phyloP scores from a whole-genome alignment of 2,329 filamentous ascomycete genomes.

The Fusarium tjaetaba region DNA sequence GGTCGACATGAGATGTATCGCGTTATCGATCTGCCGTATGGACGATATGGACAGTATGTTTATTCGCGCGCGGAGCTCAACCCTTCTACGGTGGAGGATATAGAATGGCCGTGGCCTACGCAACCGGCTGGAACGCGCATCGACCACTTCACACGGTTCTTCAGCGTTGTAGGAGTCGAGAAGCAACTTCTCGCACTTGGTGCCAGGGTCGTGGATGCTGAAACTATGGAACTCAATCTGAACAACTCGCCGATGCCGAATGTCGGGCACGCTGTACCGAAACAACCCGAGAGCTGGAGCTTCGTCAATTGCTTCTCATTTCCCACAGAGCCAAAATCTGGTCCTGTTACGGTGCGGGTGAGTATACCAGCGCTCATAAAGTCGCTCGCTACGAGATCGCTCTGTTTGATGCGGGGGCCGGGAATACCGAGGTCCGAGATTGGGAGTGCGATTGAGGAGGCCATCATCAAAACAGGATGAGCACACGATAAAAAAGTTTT shows the following conservation, averaged over 20 bases:
- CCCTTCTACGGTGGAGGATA: slow-evolving; percentile 23
- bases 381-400: slow-evolving; percentile 28
- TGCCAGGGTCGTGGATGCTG: slow-evolving; percentile 34
- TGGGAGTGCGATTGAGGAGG: slow-evolving; percentile 41
- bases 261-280: not conserved
- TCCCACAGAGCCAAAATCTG: slow-evolving; percentile 18
- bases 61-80: slow-evolving; percentile 36
- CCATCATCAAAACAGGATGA: slow-evolving; percentile 22
- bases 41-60: slow-evolving; percentile 38
- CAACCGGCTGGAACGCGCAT: slow-evolving; percentile 11
- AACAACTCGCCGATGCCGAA: slow-evolving; percentile 11
- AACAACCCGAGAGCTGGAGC: slow-evolving; percentile 43
- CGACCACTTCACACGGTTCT: slow-evolving; percentile 21
- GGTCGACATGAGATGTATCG: slow-evolving; percentile 37
- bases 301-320: slow-evolving; percentile 43
- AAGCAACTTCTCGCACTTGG: slow-evolving; percentile 41
- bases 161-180: slow-evolving; percentile 40
- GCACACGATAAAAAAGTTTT: not conserved
- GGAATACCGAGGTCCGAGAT: slow-evolving; percentile 41
- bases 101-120: slow-evolving; percentile 35
- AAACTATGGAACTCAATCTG: slow-evolving; percentile 40
- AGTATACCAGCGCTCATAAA: slow-evolving; percentile 30
- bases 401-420: slow-evolving; percentile 41
- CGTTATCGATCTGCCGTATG: slow-evolving; percentile 41
- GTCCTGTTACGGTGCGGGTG: slow-evolving; percentile 26